Base-by-base conservation (phyloP, 2,329 filamentous ascomycete species). In the Aureobasidium sp. region DNA sequence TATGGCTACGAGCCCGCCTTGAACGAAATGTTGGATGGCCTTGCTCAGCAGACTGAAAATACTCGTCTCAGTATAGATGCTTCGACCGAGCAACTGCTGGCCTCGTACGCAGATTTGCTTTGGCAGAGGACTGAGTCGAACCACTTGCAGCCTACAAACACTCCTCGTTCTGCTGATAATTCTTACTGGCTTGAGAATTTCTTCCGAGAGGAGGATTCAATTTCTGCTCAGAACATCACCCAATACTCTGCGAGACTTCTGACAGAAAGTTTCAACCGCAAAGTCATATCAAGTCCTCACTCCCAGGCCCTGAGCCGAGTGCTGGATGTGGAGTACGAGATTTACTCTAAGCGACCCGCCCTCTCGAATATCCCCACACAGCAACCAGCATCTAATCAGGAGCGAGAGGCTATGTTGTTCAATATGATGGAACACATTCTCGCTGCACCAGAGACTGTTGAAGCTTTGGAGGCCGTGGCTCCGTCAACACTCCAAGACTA, bases 51-150 rank as follows among this genome's bases (percentile, higher is more conserved):
- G 33, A 47, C 17, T 23, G 40, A 47, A 15, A 43, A 57, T 6
- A 23, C 25, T 27, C 50, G 42, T 25, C 29, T 54, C 5, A 13
- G 49, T 17, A 51, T 61, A 40, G 42, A 33, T 38, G 35, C 37
- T n/a, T 27, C 25, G 4, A 60, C 46, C 17, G 58, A 60, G 40
- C 58, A 23, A 29, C 21, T 60, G 31, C 31, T 60, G 29, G 58
- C 58, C 31, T 51, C 58, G 13, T 60, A 60, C 35, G 58, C 58
- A 10, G 49, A 60, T 21, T 17, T 51, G 31, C 47, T 60, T 19
- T 60, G 58, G 58, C 46, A 51, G 38, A 42, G 47, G 10, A 45
- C 35, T 17, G 46, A 53, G 27, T 60, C 57, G 10, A 51, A 50
- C 7, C 46, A 60, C 23, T 17, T 43, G 15, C 23, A 51, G 27